phyloP scores from a whole-genome alignment of 306 rosid species.

The Hippophae rhamnoides region DNA sequence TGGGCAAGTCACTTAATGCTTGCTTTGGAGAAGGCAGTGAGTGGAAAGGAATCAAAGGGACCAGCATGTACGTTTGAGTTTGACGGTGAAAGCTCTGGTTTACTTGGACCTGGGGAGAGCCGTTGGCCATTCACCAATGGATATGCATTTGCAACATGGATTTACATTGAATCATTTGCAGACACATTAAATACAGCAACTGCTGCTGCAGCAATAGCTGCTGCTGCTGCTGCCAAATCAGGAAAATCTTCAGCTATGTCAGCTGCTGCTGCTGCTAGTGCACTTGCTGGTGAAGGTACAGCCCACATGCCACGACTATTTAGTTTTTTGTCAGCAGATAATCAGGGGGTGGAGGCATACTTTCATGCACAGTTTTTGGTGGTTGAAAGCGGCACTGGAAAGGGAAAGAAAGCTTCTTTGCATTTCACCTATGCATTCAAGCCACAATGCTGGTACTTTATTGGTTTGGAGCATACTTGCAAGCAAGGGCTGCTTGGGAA shows the following conservation, averaged over 20 bases:
- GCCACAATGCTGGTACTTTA: slow-evolving; percentile 97
- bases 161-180: slow-evolving; percentile 94
- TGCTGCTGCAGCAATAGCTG: slow-evolving; percentile 99
- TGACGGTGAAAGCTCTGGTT: slow-evolving; percentile 98
- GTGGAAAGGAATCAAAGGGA: slow-evolving; percentile 89
- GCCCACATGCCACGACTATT: slow-evolving; percentile 94
- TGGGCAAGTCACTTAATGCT: slow-evolving; percentile 75
- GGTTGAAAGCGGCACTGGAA: slow-evolving; percentile 84
- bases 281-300: slow-evolving; percentile 98
- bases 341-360: slow-evolving; percentile 96
- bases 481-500: slow-evolving; percentile 79
- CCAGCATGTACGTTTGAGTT: slow-evolving; percentile 90
- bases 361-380: slow-evolving; percentile 97
- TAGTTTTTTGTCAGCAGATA: slow-evolving; percentile 92
- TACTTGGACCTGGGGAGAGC: slow-evolving; percentile 95
- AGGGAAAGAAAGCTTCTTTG: slow-evolving; percentile 85
- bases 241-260: slow-evolving; percentile 98
- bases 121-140: slow-evolving; percentile 97
- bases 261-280: slow-evolving; percentile 99
- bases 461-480: slow-evolving; percentile 86
- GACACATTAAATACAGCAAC: slow-evolving; percentile 93
- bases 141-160: slow-evolving; percentile 96
- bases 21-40: slow-evolving; percentile 80
- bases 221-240: slow-evolving; percentile 88
- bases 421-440: slow-evolving; percentile 95